Evolutionary conservation across 345 rosid species (phyloP).

Genomic region (Bruguiera parviflora): DNA sequence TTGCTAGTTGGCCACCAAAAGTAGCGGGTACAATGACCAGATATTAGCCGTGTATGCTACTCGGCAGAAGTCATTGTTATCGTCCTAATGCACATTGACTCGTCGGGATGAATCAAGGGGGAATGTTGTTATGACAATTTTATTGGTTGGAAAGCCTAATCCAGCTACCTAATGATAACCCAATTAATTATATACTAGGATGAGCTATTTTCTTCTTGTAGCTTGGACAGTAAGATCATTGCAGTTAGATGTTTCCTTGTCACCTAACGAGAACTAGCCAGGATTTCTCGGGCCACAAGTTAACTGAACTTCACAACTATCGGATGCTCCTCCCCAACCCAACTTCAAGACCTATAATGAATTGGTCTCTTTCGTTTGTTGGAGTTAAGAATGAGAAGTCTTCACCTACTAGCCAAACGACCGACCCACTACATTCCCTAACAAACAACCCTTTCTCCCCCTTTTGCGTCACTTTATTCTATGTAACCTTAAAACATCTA

Average conservation of each 20-base stretch:
- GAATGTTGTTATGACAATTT: conserved; percentile 10
- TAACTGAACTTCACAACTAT: conserved; percentile 35
- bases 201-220: conserved; percentile 1
- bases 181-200: neutral
- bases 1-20: neutral
- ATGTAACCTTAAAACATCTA: too few species aligned
- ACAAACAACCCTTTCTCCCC: neutral
- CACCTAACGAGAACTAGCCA: conserved; percentile 11
- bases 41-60: neutral
- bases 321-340: conserved; percentile 28
- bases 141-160: conserved; percentile 6
- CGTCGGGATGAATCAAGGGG: neutral
- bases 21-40: neutral
- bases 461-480: neutral
- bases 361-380: conserved; percentile 24
- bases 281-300: conserved; percentile 22
- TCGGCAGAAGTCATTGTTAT: neutral
- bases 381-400: conserved; percentile 19
- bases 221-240: conserved; percentile 1
- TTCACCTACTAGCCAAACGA: conserved; percentile 28
- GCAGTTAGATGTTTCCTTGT: neutral
- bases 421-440: neutral
- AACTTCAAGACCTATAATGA: conserved; percentile 1
- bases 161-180: conserved; percentile 2
- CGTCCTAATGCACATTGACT: neutral